Evolutionary conservation across 1,139 yeast genomes (phyloP).

Genomic region (Williopsis jadinii): DNA sequence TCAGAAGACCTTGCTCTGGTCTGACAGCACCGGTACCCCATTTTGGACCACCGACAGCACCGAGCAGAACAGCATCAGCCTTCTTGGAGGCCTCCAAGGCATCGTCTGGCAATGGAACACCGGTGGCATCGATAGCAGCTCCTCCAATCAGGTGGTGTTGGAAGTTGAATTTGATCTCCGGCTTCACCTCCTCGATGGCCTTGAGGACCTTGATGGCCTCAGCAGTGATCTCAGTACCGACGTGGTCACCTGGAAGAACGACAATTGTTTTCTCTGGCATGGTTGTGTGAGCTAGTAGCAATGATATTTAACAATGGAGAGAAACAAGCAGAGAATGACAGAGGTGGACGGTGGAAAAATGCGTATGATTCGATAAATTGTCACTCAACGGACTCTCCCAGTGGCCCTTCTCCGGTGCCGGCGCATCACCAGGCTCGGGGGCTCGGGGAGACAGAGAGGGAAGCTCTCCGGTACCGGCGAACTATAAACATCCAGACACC

Average conservation of each 20-base stretch:
- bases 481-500: no score
- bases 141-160: conserved; percentile 90
- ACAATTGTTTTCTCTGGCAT: conserved; percentile 57
- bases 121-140: conserved; percentile 96
- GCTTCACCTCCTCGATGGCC: conserved; percentile 63
- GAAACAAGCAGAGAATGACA: no score
- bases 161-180: conserved; percentile 62
- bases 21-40: conserved; percentile 90
- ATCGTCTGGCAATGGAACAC: conserved; percentile 84
- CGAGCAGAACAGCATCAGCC: conserved; percentile 89
- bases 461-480: no score
- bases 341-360: no score
- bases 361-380: no score
- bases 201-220: conserved; percentile 90
- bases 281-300: not conserved
- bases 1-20: conserved; percentile 93
- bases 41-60: conserved; percentile 99
- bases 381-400: no score
- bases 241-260: conserved; percentile 93
- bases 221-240: conserved; percentile 80
- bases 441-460: no score
- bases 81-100: conserved; percentile 78
- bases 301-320: no score
- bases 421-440: no score
- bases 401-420: no score